Percentiles rank a stretch among this genome's conserved stretches.
phyloP scores from a whole-genome alignment of 257 asterid genomes.

The Nicotiana sylvestris region DNA sequence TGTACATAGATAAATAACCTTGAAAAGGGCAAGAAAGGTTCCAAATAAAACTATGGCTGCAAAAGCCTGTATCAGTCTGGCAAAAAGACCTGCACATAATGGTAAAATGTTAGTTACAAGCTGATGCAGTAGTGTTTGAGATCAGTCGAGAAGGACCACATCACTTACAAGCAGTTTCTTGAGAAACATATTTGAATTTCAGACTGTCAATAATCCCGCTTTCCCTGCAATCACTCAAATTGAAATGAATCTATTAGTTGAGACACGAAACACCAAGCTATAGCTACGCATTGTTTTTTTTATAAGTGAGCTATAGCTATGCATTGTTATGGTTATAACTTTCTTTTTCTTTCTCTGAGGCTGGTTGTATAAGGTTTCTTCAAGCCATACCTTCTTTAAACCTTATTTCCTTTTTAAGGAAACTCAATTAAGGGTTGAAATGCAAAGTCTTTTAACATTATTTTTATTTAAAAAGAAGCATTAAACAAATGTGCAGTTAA shows the following conservation, averaged over 20 bases:
- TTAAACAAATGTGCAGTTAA: neutral
- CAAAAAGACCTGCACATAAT: slow-evolving; percentile 45
- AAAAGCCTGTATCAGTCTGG: slow-evolving; percentile 37
- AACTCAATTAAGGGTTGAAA: neutral
- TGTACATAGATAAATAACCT: slow-evolving; percentile 60
- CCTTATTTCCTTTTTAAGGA: neutral
- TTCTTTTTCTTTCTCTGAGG: neutral
- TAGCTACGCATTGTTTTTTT: neutral
- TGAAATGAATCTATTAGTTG: slow-evolving; percentile 14
- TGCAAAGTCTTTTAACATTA: neutral
- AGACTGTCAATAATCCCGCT: slow-evolving; percentile 25
- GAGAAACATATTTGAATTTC: slow-evolving; percentile 41
- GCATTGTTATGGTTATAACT: neutral
- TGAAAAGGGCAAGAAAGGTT: slow-evolving; percentile 54
- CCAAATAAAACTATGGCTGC: slow-evolving; percentile 50
- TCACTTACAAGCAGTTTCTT: slow-evolving; percentile 60
- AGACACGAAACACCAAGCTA: neutral
- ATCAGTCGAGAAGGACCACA: neutral
- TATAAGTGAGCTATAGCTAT: neutral
- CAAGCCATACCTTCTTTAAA: neutral
- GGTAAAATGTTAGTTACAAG: slow-evolving; percentile 10
- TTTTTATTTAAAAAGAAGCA: neutral
- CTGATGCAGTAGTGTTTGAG: neutral
- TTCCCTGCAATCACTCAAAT: slow-evolving; percentile 43
- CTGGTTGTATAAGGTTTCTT: neutral